These are phyloP conservation scores for Globisporangium cylindrosporum DNA, from an alignment of 352 stramenopile genomes.

Conservation along the genomic window DNA sequence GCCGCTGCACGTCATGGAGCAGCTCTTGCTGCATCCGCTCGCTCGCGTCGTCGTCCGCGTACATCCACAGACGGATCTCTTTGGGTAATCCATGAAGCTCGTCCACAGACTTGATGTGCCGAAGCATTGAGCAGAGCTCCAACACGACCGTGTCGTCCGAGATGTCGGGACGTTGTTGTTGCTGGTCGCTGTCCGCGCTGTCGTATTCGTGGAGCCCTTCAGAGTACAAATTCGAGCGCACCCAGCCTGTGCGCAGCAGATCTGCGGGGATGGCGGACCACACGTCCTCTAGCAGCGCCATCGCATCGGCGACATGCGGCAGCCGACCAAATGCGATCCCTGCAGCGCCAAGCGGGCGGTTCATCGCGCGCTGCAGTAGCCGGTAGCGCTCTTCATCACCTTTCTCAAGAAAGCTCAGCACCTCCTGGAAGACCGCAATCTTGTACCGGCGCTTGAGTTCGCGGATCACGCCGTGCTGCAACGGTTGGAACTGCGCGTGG, in stretches of 20 bases:
- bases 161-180: conserved; percentile 12
- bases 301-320: conserved; percentile 44
- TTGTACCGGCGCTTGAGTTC: conserved; percentile 59
- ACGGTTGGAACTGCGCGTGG: conserved; percentile 25
- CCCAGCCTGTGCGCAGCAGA: conserved; percentile 32
- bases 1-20: conserved; percentile 36
- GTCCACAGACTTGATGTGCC: conserved; percentile 23
- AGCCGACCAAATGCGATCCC: conserved; percentile 34
- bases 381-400: conserved; percentile 39
- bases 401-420: conserved; percentile 37
- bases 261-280: conserved; percentile 26
- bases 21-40: conserved; percentile 53
- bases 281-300: conserved; percentile 39
- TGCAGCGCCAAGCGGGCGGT: conserved; percentile 28
- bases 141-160: conserved; percentile 36
- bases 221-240: conserved; percentile 26
- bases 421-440: conserved; percentile 43
- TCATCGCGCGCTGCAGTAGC: conserved; percentile 37
- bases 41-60: conserved; percentile 42
- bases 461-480: conserved; percentile 36
- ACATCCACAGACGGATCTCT: conserved; percentile 40
- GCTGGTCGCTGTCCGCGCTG: neutral
- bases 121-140: conserved; percentile 38
- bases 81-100: conserved; percentile 34
- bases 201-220: neutral